Evolutionary conservation across 768 basidiomycete genomes (phyloP), one percentile per base, ranked within the genome.

Genomic region (Podaxis sp.): DNA sequence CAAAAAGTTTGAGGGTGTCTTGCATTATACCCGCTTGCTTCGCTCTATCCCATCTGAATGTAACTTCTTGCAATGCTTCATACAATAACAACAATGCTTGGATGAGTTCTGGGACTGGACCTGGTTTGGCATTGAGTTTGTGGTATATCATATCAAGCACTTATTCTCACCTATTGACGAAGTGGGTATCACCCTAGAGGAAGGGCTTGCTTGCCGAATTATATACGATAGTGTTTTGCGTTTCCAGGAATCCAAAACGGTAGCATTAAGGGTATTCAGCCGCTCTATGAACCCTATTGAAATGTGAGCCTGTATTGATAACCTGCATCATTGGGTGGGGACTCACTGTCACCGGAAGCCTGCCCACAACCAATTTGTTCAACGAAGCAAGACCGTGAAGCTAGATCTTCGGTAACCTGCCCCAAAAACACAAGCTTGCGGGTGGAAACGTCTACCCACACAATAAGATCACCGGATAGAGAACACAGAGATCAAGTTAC

Each of bases 71-170:
- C 56, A 88, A 73, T 2, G 81, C 79, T 13, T 78, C 76, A 36
- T 83, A 83, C 17, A 93, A 73, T 0, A 77, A 71, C 50, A 87
- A 71, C 56, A 93, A 71, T 17, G 85, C 82, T 48, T 82, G 77
- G 61, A 87, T 75, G 56, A 90, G 77, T 48, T 75, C 71, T 53
- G 83, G 71, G 38, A 89, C 89, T 52, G 86, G 84, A 8, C 80
- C 78, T 60, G 66, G 41, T 8, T 2, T 22, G 26, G 22, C 17
- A 4, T 51, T 26, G 20, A 56, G 11, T 40, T 24, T 41, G 4
- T 38, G 20, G 6, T 6, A 40, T 17, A 41, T 40, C 54, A 26
- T n/a, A n/a, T 44, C 61, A 55, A 46, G 41, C 5, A 36, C 15
- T 11, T 62, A 20, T 46, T 46, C n/a, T 6, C 33, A 62, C 61